A percentile compares a stretch with the other conserved stretches of the same genome.
These are phyloP conservation scores for Rubia tinctorum DNA, from an alignment of 305 asterid species.

Conservation along the genomic window DNA sequence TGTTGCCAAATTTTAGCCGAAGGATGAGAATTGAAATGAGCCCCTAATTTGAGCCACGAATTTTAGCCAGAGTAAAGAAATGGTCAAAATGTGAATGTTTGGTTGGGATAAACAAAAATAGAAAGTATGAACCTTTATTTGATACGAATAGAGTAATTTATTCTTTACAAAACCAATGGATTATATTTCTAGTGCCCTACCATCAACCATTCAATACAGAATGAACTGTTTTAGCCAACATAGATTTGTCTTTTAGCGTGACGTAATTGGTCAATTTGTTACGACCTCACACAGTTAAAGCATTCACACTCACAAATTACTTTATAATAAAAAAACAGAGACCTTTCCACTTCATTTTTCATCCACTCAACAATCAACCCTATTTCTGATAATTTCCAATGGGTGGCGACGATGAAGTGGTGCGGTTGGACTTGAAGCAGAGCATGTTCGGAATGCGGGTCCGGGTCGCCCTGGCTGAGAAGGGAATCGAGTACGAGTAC, in stretches of 20 bases:
- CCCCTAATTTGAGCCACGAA: too few species aligned
- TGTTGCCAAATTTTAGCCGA: too few species aligned
- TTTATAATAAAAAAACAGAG: neutral
- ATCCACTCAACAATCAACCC: neutral
- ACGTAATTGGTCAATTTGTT: neutral
- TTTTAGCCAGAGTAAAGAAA: too few species aligned
- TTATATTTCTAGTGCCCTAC: too few species aligned
- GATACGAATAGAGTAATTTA: too few species aligned
- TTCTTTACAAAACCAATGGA: too few species aligned
- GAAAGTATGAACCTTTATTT: too few species aligned
- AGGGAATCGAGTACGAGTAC: constrained; percentile 8
- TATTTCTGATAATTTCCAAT: neutral
- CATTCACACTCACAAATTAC: neutral
- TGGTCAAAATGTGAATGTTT: too few species aligned
- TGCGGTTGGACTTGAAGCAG: neutral
- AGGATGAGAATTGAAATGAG: too few species aligned
- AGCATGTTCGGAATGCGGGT: constrained; percentile 13
- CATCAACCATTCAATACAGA: too few species aligned
- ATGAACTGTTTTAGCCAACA: neutral
- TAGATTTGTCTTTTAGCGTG: neutral
- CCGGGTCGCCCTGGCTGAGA: constrained; percentile 1
- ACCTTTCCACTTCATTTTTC: too few species aligned
- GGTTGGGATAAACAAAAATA: too few species aligned
- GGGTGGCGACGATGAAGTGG: constrained; percentile 4
- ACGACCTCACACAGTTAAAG: neutral